phyloP scores from a whole-genome alignment of 2,329 filamentous ascomycete species.

The Clonostachys byssicola region DNA sequence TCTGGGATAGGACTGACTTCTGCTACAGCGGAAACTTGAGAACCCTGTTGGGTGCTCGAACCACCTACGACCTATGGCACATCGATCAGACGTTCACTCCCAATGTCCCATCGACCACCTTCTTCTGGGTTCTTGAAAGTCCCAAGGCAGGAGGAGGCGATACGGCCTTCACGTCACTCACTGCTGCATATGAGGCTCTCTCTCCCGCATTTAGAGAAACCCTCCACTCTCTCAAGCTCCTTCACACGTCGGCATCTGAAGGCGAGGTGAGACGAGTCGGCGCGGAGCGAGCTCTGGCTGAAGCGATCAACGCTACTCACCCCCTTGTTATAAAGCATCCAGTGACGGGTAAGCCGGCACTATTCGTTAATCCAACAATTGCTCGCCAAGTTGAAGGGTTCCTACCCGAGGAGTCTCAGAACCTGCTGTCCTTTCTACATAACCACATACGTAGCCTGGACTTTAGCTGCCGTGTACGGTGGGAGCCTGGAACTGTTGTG shows the following conservation, averaged over 20 bases:
- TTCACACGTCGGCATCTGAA: background rate
- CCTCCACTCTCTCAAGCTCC: constrained; percentile 58
- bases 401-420: constrained; percentile 78
- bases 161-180: constrained; percentile 72
- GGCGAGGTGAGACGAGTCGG: constrained; percentile 68
- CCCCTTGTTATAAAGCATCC: constrained; percentile 75
- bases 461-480: constrained; percentile 64
- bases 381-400: constrained; percentile 71
- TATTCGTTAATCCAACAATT: constrained; percentile 64
- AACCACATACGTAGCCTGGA: constrained; percentile 48
- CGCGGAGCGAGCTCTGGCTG: constrained; percentile 58
- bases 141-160: constrained; percentile 51
- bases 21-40: constrained; percentile 14
- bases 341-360: constrained; percentile 70
- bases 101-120: constrained; percentile 20
- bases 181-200: constrained; percentile 70
- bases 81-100: constrained; percentile 24
- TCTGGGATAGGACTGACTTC: background rate
- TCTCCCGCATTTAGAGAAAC: constrained; percentile 72
- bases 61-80: constrained; percentile 22
- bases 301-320: constrained; percentile 61
- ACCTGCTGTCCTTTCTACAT: constrained; percentile 62
- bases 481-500: constrained; percentile 69
- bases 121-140: constrained; percentile 23
- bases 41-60: constrained; percentile 14